Percentiles rank a stretch among this genome's conserved stretches.
Evolutionary conservation across 1,284 basidiomycete species (phyloP).

Genomic region (Coniferiporia weirii): DNA sequence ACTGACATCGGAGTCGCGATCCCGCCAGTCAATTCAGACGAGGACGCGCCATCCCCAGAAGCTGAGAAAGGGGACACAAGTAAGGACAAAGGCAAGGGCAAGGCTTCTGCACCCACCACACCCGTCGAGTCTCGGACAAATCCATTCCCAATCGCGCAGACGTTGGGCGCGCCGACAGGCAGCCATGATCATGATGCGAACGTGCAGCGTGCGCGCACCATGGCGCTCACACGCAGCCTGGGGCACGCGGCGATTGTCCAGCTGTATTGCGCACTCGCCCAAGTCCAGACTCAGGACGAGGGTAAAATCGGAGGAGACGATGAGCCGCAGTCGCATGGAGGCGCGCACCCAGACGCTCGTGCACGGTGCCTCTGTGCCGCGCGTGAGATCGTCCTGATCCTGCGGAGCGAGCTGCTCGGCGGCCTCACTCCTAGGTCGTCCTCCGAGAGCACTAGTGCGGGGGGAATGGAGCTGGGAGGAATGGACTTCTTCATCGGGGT

Average conservation of each 20-base stretch:
- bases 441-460: too few relatives aligned
- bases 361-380: slow-evolving; percentile 2
- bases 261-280: background rate
- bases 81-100: background rate
- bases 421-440: too few relatives aligned
- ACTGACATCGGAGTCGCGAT: background rate
- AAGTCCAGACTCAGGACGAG: too few relatives aligned
- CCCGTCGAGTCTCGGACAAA: too few relatives aligned
- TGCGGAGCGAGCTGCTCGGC: too few relatives aligned
- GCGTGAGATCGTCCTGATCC: slow-evolving; percentile 4
- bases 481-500: slow-evolving; percentile 12
- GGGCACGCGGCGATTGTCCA: slow-evolving; percentile 10
- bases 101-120: too few relatives aligned
- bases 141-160: too few relatives aligned
- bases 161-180: too few relatives aligned
- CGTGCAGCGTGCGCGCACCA: background rate
- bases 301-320: too few relatives aligned
- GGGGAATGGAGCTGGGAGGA: too few relatives aligned
- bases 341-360: background rate
- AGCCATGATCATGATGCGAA: too few relatives aligned
- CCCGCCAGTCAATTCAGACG: background rate
- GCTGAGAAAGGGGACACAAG: background rate
- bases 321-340: background rate
- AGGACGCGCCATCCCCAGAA: background rate
- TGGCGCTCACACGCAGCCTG: slow-evolving; percentile 2